Evolutionary conservation across 1,139 yeast genomes (phyloP).

Genomic region (Geotrichum phurueaensis): DNA sequence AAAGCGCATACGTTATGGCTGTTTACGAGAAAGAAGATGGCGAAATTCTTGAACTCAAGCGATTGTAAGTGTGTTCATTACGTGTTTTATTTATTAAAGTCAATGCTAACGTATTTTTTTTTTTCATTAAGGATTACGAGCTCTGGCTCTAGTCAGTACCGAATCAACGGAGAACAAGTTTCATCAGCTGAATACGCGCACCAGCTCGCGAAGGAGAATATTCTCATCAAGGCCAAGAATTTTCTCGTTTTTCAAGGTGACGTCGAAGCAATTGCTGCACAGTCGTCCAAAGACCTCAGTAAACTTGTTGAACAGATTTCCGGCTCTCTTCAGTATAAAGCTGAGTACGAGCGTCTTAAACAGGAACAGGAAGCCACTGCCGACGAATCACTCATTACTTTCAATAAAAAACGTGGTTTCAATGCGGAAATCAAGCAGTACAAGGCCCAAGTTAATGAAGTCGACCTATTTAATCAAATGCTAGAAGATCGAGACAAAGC

Average conservation of each 20-base stretch:
- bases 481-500: slow-evolving; percentile 43
- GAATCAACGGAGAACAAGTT: slow-evolving; percentile 57
- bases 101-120: background rate
- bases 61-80: slow-evolving; percentile 24
- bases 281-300: slow-evolving; percentile 71
- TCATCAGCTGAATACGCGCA: slow-evolving; percentile 60
- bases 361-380: slow-evolving; percentile 55
- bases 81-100: background rate
- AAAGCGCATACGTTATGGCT: slow-evolving; percentile 74
- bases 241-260: slow-evolving; percentile 96
- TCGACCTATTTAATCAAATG: slow-evolving; percentile 59
- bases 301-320: slow-evolving; percentile 73
- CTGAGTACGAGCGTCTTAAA: slow-evolving; percentile 62
- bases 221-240: slow-evolving; percentile 82
- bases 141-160: slow-evolving; percentile 62
- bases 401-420: slow-evolving; percentile 65
- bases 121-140: slow-evolving; percentile 5
- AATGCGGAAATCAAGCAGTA: slow-evolving; percentile 76
- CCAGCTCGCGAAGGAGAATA: slow-evolving; percentile 70
- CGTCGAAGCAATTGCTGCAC: slow-evolving; percentile 89
- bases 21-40: slow-evolving; percentile 59
- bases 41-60: slow-evolving; percentile 24
- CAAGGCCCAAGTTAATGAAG: slow-evolving; percentile 69
- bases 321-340: slow-evolving; percentile 64
- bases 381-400: slow-evolving; percentile 57